phyloP scores from a whole-genome alignment of 2,329 filamentous ascomycete species.

The Sarocladium kiliense region DNA sequence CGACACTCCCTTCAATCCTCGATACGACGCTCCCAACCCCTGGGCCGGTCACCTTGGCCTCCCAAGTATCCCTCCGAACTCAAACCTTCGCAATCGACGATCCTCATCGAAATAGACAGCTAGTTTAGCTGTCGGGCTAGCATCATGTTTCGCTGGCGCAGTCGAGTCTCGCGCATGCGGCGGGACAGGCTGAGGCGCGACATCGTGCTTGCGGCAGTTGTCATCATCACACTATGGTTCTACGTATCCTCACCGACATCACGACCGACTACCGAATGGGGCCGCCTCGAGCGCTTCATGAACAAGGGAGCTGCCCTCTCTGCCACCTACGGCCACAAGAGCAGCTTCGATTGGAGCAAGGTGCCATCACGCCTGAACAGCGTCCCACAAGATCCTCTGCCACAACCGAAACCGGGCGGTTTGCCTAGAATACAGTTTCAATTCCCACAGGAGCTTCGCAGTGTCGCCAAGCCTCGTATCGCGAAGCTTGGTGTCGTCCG shows the following conservation, averaged over 20 bases:
- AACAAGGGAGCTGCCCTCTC: slow-evolving; percentile 6
- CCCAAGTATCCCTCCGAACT: not conserved
- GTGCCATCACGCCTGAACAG: slow-evolving; percentile 22
- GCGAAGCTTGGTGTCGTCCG: slow-evolving; percentile 19
- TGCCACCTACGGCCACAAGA: slow-evolving; percentile 13
- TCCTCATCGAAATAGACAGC: not conserved
- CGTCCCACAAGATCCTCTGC: slow-evolving; percentile 20
- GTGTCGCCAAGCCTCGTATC: slow-evolving; percentile 13
- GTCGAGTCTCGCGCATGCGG: slow-evolving; percentile 4
- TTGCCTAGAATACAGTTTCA: slow-evolving; percentile 31
- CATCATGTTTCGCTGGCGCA: slow-evolving; percentile 10
- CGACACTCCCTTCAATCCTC: slow-evolving; percentile 1
- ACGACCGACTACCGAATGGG: slow-evolving; percentile 2
- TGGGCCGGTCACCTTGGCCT: not conserved
- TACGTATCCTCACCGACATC: slow-evolving; percentile 1
- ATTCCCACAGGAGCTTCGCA: slow-evolving; percentile 23
- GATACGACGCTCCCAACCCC: not conserved
- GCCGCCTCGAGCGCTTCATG: slow-evolving; percentile 6
- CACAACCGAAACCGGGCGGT: slow-evolving; percentile 13
- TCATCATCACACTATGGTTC: slow-evolving; percentile 10
- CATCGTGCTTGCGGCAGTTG: slow-evolving; percentile 4
- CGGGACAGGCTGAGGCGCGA: slow-evolving; percentile 1
- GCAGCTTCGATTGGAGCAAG: slow-evolving; percentile 32
- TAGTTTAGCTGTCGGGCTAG: not conserved
- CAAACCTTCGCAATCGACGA: not conserved